These are phyloP conservation scores for Dillenia turbinata DNA, from an alignment of 164 flowering plant species.

Conservation along the genomic window DNA sequence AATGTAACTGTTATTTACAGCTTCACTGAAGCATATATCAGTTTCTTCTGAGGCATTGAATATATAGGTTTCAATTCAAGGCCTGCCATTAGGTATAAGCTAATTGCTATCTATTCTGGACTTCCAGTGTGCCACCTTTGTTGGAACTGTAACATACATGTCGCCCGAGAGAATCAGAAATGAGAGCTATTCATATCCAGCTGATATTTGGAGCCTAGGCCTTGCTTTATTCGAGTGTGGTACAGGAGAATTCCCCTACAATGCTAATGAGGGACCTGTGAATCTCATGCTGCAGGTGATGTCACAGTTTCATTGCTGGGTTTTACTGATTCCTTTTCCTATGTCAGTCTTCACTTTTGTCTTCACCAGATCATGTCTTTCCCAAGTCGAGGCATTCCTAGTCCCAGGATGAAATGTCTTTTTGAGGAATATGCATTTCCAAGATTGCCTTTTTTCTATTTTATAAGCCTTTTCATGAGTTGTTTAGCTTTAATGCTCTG, in stretches of 20 bases:
- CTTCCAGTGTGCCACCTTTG: conserved; percentile 94
- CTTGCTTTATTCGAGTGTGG: conserved; percentile 97
- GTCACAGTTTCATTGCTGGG: not conserved
- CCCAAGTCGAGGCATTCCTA: too few species aligned
- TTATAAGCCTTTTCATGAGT: not conserved
- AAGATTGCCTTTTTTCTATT: not conserved
- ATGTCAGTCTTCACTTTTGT: not conserved
- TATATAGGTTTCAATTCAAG: not conserved
- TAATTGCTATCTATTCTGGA: conserved; percentile 12
- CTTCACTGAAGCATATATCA: not conserved
- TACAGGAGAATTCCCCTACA: conserved; percentile 97
- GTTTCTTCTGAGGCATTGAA: not conserved
- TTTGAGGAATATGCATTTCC: too few species aligned
- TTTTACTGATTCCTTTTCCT: not conserved
- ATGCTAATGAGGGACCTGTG: conserved; percentile 90
- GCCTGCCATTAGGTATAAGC: not conserved
- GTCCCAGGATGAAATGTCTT: too few species aligned
- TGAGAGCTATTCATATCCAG: conserved; percentile 92
- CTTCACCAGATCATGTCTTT: too few species aligned
- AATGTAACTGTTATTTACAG: too few species aligned
- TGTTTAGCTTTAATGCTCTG: not conserved
- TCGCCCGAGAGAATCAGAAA: conserved; percentile 98
- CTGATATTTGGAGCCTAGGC: conserved; percentile 99
- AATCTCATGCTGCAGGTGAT: conserved; percentile 96
- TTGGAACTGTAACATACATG: conserved; percentile 99